Percentiles rank a stretch among this genome's conserved stretches.
phyloP scores from a whole-genome alignment of 345 rosid species.

The Camelina hispida region DNA sequence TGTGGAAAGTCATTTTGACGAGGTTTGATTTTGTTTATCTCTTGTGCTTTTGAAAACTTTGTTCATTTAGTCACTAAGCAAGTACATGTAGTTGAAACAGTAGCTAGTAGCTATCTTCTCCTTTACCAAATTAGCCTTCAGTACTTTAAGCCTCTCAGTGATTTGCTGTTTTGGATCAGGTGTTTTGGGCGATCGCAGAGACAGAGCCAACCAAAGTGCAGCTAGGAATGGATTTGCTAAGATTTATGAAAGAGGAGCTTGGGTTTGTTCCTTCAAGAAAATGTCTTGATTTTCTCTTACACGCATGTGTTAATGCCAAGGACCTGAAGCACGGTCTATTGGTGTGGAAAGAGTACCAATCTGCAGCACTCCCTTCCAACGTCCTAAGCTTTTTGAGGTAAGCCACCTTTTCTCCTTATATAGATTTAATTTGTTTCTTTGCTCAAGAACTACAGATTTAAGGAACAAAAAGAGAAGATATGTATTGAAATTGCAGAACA shows the following conservation, averaged over 20 bases:
- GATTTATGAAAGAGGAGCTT: constrained; percentile 61
- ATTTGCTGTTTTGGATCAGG: constrained; percentile 44
- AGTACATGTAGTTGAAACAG: neutral
- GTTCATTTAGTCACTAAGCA: constrained; percentile 11
- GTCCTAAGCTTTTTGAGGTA: constrained; percentile 65
- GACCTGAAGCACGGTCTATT: constrained; percentile 51
- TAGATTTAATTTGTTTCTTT: neutral
- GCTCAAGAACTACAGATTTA: neutral
- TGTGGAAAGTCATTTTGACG: constrained; percentile 59
- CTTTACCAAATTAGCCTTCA: constrained; percentile 4
- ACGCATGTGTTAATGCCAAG: constrained; percentile 65
- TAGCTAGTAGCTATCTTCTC: constrained; percentile 22
- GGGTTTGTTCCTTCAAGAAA: constrained; percentile 70
- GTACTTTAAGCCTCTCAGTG: constrained; percentile 15
- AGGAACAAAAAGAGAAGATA: neutral
- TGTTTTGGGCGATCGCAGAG: constrained; percentile 58
- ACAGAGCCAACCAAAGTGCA: constrained; percentile 52
- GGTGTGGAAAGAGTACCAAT: constrained; percentile 77
- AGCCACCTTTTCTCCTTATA: constrained; percentile 8
- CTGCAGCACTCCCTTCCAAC: constrained; percentile 64
- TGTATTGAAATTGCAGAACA: neutral
- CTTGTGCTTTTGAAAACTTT: neutral
- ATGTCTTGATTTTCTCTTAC: constrained; percentile 80
- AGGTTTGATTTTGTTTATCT: constrained; percentile 58
- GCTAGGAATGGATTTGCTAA: constrained; percentile 70